Percentiles rank a stretch among this genome's conserved stretches.
Evolutionary conservation across 2,329 filamentous ascomycete genomes (phyloP).

Genomic region (Botrytis tulipae): DNA sequence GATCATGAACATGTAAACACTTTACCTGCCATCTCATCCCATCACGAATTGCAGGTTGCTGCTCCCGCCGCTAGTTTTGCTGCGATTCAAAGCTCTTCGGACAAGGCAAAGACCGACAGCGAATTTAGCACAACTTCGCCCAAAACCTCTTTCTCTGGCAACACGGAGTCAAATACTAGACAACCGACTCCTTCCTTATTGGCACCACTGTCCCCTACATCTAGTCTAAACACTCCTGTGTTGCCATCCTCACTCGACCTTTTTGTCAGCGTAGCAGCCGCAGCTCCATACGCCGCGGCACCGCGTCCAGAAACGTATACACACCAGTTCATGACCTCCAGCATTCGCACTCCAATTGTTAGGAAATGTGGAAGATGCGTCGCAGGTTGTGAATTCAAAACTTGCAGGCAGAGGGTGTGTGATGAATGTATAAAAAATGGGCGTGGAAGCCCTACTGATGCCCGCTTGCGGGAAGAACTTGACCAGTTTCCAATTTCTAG

Average conservation of each 20-base stretch:
- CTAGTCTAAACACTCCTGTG: not conserved
- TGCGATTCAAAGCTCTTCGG: not conserved
- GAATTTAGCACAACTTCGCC: not conserved
- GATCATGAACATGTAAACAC: fast-evolving
- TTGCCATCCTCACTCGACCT: not conserved
- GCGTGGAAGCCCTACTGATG: not conserved
- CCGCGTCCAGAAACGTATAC: not conserved
- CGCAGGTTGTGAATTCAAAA: not conserved
- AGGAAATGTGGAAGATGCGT: not conserved
- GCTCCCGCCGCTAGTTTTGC: not conserved
- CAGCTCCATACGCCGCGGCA: not conserved
- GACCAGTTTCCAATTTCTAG: not conserved
- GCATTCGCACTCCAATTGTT: not conserved
- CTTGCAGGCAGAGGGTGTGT: not conserved
- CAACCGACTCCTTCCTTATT: not conserved
- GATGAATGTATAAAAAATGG: not conserved
- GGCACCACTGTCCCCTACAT: not conserved
- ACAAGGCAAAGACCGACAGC: not conserved
- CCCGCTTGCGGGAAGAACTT: not conserved
- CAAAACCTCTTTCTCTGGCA: not conserved
- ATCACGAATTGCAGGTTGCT: not conserved
- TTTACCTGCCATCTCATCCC: not conserved
- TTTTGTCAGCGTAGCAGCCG: not conserved
- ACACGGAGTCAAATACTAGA: not conserved
- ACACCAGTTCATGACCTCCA: not conserved